Conservation (phyloP, 164 flowering plant species). For the Warburgia ugandensis region DNA sequence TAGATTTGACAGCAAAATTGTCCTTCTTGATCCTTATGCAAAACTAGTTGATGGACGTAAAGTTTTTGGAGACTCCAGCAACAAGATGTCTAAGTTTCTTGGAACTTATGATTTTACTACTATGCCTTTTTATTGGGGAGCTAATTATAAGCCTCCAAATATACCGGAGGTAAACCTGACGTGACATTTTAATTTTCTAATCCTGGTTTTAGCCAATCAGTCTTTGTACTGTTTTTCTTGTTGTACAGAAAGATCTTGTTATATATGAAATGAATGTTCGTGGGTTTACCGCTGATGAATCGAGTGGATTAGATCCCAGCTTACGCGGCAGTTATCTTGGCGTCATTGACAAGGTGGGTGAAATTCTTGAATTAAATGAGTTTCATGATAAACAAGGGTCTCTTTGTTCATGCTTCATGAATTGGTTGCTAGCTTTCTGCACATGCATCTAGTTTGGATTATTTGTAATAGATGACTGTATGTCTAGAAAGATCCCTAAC, state of each 20-base stretch:
- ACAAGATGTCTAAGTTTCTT: constrained; percentile 49
- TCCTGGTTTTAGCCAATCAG: not conserved
- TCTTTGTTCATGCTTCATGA: not conserved
- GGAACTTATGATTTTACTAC: constrained; percentile 82
- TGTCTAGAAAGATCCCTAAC: too few relatives aligned
- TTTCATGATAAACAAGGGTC: not conserved
- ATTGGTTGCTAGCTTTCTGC: not conserved
- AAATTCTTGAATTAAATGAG: constrained; percentile 2
- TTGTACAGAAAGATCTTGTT: constrained; percentile 86
- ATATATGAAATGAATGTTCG: constrained; percentile 98
- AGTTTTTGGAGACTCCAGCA: constrained; percentile 59
- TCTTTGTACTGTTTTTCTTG: constrained; percentile 6
- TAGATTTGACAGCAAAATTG: constrained; percentile 63
- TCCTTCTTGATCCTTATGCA: constrained; percentile 91
- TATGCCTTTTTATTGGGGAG: constrained; percentile 85
- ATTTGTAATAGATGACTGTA: too few relatives aligned
- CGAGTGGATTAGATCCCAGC: constrained; percentile 64
- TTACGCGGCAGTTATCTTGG: constrained; percentile 91
- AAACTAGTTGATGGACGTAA: constrained; percentile 83
- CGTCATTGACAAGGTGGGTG: constrained; percentile 77
- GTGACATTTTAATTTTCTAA: not conserved
- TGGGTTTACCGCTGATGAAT: constrained; percentile 82
- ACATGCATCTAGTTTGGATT: too few relatives aligned
- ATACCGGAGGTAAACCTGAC: constrained; percentile 71
- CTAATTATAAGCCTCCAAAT: constrained; percentile 63